Base-by-base conservation (phyloP, 2,329 filamentous ascomycete genomes). In the Aspergillus hiratsukae region DNA sequence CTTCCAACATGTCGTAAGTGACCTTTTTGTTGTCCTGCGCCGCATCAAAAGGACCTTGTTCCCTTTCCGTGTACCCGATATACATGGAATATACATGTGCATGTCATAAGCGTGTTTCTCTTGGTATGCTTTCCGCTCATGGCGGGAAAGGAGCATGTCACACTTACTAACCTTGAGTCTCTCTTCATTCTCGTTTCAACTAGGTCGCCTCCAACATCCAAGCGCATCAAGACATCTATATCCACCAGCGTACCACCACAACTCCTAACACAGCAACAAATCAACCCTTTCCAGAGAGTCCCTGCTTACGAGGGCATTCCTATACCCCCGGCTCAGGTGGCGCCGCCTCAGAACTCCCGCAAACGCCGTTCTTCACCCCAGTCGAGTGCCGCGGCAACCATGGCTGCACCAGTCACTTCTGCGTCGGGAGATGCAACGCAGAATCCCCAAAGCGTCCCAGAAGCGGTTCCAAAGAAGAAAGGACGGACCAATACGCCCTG, bases 401-500 rank as follows among this genome's bases (percentile, higher is more conserved):
- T 76, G 67, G 61, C 69, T 46, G 61, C 73, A 23, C 64, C 69
- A 43, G 61, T 71, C 49, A 59, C 66, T 55, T 65, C 64, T 49
- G 58, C 66, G 37, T 64, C 64, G 51, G 68, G 68, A n/a, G 66
- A 74, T 58, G 58, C 65, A 56, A 65, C 70, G 48, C 62, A 68
- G 5, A 59, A 59, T 27, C 52, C 64, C 31, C 58, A 64, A 10
- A 57, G 64, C n/a, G 54, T 66, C 9, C 57, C 68, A 19, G 72
- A 73, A 58, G 55, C 67, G 8, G 63, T 69, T 3, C 70, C 72
- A 14, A 75, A 76, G 49, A 99, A 97, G 80, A 97, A 97, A 79
- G 94, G 91, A 67, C 83, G 94, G 58, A 97, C 94, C n/a, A 99
- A 99, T 72, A 99, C 94, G 2, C 94, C 94, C 0, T 99, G 94